Evolutionary conservation across 331 rosid genomes (phyloP).

Genomic region (Pyrus hybrid): DNA sequence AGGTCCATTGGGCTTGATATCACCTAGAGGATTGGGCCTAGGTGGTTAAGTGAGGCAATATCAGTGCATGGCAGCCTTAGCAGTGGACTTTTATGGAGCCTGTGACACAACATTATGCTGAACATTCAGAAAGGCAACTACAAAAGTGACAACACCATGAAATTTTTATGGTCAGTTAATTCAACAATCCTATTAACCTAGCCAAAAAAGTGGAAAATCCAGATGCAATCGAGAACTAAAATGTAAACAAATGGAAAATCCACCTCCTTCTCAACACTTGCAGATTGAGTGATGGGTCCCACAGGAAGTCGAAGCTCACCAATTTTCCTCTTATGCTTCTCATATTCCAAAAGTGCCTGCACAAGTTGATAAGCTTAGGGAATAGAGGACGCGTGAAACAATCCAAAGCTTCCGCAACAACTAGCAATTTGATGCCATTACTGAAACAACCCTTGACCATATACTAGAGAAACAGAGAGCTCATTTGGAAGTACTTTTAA

Average conservation of each 20-base stretch:
- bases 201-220: neutral
- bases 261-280: constrained; percentile 70
- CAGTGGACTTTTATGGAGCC: too few relatives aligned
- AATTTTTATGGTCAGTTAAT: neutral
- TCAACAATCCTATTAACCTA: neutral
- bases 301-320: constrained; percentile 64
- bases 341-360: constrained; percentile 79
- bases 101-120: neutral
- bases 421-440: neutral
- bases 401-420: neutral
- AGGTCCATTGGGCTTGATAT: too few relatives aligned
- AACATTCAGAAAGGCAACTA: neutral
- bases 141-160: neutral
- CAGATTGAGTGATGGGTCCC: constrained; percentile 49
- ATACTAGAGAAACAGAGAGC: too few relatives aligned
- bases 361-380: constrained; percentile 10
- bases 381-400: constrained; percentile 8
- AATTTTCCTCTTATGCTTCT: constrained; percentile 59
- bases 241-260: constrained; percentile 4
- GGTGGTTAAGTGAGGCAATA: too few relatives aligned
- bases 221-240: constrained; percentile 1
- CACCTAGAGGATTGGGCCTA: too few relatives aligned
- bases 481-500: too few relatives aligned
- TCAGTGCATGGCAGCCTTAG: too few relatives aligned
- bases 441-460: neutral